Evolutionary conservation across 495 filamentous ascomycete species (phyloP), one percentile per base, ranked within the genome.

Genomic region (Aspergillus nanangensis): DNA sequence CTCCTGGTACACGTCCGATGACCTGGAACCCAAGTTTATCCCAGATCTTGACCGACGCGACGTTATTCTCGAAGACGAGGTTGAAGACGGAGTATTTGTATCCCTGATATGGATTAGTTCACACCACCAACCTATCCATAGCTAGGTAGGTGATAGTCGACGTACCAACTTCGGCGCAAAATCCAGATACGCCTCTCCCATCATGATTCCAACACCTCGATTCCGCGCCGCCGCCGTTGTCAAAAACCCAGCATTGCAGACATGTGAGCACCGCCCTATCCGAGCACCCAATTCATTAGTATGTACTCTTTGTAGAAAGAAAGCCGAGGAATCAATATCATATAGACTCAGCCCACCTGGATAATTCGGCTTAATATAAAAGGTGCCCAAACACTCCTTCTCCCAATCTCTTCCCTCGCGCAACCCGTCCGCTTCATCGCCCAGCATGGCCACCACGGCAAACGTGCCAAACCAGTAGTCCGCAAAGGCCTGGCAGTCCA

Each of bases 81-180:
- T 98, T 97, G 80, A 98, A 98, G 38, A 98, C 90, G 11, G 87
- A 92, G 73, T 96, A 97, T 48, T 83, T 88, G 70, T 96, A 98
- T 31, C 92, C 92, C 71, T 87, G 48, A 15, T 11, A 20, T 3
- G 10, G 31, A n/a, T 44, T 34, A 45, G n/a, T 22, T 29, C 31
- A 9, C 25, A 8, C 25, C 14, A 5, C 25, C n/a, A n/a, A n/a
- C n/a, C n/a, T n/a, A n/a, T n/a, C n/a, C n/a, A 9, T 13, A 24
- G 23, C 38, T n/a, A 13, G 20, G 20, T 21, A 20, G 11, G 1
- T 10, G 17, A 31, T 15, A 29, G 13, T 27, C 10, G 21, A 74
- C 75, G n/a, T 65, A 85, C 83, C 68, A 97, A 75, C 65, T 83
- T 85, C 33, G 91, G 91, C 7, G 93, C 92, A 83, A 86, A 96